Base-by-base conservation (phyloP, 2,329 filamentous ascomycete species). In the Nemania sp. region DNA sequence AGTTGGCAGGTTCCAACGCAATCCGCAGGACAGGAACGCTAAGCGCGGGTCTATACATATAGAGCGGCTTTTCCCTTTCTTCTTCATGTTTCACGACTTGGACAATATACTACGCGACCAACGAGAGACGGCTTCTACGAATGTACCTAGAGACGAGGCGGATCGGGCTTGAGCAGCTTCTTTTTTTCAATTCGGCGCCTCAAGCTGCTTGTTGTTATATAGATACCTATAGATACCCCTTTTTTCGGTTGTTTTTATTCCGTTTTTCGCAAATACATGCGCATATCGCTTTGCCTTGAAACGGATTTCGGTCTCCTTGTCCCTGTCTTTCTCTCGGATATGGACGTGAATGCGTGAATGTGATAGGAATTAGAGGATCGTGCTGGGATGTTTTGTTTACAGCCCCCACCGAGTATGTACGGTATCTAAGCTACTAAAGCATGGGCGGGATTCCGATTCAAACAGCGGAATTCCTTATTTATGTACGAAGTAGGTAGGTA, bases 221-320 rank as follows among this genome's bases (percentile, higher is more conserved):
- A n/a, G n/a, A n/a, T n/a, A n/a, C n/a, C 30, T 60, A 51, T 60
- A 43, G 55, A 60, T 60, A 60, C 57, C 57, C 57, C 33, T 49
- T 43, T 30, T 28, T n/a, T n/a, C n/a, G n/a, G n/a, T n/a, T n/a
- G n/a, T n/a, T n/a, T n/a, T n/a, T n/a, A n/a, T n/a, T n/a, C n/a
- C n/a, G n/a, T n/a, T n/a, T n/a, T n/a, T n/a, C n/a, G n/a, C n/a
- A n/a, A n/a, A n/a, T n/a, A n/a, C n/a, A n/a, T n/a, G n/a, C n/a
- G n/a, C n/a, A n/a, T n/a, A n/a, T n/a, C n/a, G n/a, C n/a, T n/a
- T n/a, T n/a, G n/a, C n/a, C n/a, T n/a, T n/a, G n/a, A n/a, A n/a
- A n/a, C n/a, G n/a, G n/a, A n/a, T n/a, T n/a, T n/a, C n/a, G n/a
- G n/a, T n/a, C n/a, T n/a, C n/a, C n/a, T n/a, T n/a, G n/a, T n/a